Percentiles rank a stretch among this genome's conserved stretches.
phyloP scores from a whole-genome alignment of 257 asterid species.

The Solanum pennellii region DNA sequence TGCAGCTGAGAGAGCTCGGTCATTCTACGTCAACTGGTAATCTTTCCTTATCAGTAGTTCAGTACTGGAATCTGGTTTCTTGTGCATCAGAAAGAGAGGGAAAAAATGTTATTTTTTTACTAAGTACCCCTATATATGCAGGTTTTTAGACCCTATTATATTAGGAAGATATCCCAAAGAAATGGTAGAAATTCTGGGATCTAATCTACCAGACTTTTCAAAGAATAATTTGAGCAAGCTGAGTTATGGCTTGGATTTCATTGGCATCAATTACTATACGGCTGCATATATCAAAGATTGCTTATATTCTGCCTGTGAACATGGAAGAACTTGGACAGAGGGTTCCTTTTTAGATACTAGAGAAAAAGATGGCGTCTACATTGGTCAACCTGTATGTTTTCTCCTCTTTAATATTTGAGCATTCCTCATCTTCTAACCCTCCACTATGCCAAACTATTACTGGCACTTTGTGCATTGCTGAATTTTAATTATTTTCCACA shows the following conservation, averaged over 20 bases:
- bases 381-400: slow-evolving; percentile 36
- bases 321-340: slow-evolving; percentile 26
- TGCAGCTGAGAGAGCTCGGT: slow-evolving; percentile 58
- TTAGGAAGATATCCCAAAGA: slow-evolving; percentile 48
- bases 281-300: slow-evolving; percentile 47
- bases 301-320: slow-evolving; percentile 31
- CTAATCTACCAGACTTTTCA: slow-evolving; percentile 27
- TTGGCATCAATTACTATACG: slow-evolving; percentile 47
- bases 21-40: slow-evolving; percentile 46
- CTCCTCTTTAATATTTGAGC: not conserved
- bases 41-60: not conserved
- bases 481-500: not conserved
- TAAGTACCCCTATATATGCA: not conserved
- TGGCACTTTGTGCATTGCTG: not conserved
- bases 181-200: slow-evolving; percentile 28
- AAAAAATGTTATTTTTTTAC: not conserved
- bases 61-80: not conserved
- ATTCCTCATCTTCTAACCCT: not conserved
- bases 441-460: not conserved
- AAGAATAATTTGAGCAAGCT: slow-evolving; percentile 11
- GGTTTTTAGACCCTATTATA: slow-evolving; percentile 48
- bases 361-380: slow-evolving; percentile 24
- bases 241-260: slow-evolving; percentile 29
- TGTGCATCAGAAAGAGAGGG: not conserved
- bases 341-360: slow-evolving; percentile 25